These are phyloP conservation scores for Pleurotus sapidus DNA, from an alignment of 768 basidiomycete genomes.

Conservation along the genomic window DNA sequence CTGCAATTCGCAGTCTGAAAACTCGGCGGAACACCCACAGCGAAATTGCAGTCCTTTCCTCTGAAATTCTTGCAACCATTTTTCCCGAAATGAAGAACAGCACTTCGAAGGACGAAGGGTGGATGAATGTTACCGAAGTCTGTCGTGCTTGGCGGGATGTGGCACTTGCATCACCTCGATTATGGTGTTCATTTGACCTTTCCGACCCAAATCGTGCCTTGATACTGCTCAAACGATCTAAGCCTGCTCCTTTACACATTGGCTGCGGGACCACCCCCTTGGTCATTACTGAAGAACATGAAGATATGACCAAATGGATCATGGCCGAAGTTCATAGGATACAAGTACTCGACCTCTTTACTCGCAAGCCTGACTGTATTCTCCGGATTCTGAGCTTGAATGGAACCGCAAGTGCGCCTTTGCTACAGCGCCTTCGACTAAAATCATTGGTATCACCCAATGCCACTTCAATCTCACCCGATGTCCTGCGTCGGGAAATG, in stretches of 20 bases:
- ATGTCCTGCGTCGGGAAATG: background rate
- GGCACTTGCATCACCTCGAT: background rate
- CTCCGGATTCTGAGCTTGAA: background rate
- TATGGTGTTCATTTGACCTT: background rate
- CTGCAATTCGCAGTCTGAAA: background rate
- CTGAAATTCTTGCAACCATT: background rate
- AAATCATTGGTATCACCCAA: background rate
- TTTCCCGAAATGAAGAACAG: background rate
- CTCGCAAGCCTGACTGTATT: background rate
- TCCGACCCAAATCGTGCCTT: background rate
- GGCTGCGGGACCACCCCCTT: background rate
- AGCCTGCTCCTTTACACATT: background rate
- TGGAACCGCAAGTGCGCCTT: background rate
- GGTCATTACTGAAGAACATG: background rate
- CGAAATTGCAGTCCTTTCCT: background rate
- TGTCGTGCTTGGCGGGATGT: background rate
- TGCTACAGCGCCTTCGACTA: background rate
- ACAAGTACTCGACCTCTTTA: background rate
- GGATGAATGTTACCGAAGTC: background rate
- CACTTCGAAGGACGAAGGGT: background rate
- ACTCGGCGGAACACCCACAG: background rate
- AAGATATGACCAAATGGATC: background rate
- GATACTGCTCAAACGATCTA: background rate
- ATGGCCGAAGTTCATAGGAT: constrained; percentile 1
- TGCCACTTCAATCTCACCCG: background rate